Base-by-base conservation (phyloP, 495 filamentous ascomycete genomes). In the Articulospora tetracladia region DNA sequence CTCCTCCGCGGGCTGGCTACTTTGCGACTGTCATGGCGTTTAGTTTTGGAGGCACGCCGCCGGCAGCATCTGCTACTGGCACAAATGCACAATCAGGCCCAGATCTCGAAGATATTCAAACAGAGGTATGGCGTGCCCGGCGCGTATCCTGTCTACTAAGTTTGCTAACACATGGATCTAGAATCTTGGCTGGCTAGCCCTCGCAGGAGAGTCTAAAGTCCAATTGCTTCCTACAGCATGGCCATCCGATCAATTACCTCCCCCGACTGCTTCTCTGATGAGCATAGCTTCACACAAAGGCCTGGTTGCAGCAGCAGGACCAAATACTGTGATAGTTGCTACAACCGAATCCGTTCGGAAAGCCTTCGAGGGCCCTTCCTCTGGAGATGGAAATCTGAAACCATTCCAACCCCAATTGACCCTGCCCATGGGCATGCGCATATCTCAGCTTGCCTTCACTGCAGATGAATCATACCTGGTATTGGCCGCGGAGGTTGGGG, bases 401-500 rank as follows among this genome's bases (percentile, higher is more conserved):
- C 68, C 81, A 0, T 97, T 95, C 68, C 79, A 82, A 47, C 88
- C 94, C 25, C 83, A 91, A 61, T 75, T 88, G 23, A 89, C 79
- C 36, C 76, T 98, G 13, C 76, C 86, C 6, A 74, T 96, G 50
- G 84, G 86, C 7, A 80, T 86, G 63, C 81, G 89, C 64, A 82
- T 96, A 47, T 93, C 91, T 4, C 95, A 99, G 71, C 79, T 98
- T 8, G 88, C 87, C 25, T 99, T 98, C 67, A 91, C 90, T 0
- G 83, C 89, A 49, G 87, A 91, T 64, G 95, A 97, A 69, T 83
- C 83, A 54, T 92, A 87, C 58, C 76, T 99, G 49, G 83, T 97
- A 22, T 74, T 98, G 15, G 89, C 89, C 6, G 92, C 90, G 10
- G 91, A 96, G 69, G 80, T 79, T 59, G 91, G 92, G 3, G 85